Evolutionary conservation across 2,329 filamentous ascomycete species (phyloP).

Genomic region (Fusarium algeriense): DNA sequence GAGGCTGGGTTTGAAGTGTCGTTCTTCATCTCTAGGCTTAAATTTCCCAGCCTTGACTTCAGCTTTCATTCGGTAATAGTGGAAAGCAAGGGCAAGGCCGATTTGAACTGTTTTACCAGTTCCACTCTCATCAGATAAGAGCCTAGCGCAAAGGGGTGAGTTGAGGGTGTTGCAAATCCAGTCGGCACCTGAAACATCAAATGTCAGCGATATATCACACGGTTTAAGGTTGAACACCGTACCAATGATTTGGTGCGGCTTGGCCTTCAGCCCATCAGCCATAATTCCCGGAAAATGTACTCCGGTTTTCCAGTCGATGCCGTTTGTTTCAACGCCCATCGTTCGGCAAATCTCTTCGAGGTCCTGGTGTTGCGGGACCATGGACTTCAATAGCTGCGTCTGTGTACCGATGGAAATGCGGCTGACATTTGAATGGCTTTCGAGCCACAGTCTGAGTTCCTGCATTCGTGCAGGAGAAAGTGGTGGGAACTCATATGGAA

Average conservation of each 20-base stretch:
- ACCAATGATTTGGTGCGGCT: neutral
- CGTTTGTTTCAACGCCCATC: fast-evolving
- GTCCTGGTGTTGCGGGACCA: neutral
- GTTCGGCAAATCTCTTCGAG: neutral
- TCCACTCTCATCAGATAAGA: fast-evolving
- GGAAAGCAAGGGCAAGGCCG: fast-evolving
- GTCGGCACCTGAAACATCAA: fast-evolving
- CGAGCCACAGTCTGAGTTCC: too few species aligned
- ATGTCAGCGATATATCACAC: neutral
- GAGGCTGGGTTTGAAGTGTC: fast-evolving
- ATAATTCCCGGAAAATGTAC: neutral
- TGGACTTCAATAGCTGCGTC: fast-evolving
- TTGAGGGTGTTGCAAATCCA: fast-evolving
- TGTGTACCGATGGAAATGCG: fast-evolving
- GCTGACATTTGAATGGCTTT: neutral
- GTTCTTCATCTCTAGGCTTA: fast-evolving
- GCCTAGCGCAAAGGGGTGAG: fast-evolving
- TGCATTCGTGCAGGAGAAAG: too few species aligned
- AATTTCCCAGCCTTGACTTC: fast-evolving
- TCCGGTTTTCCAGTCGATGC: neutral
- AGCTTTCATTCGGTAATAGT: fast-evolving
- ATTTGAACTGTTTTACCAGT: fast-evolving
- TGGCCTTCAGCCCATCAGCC: neutral
- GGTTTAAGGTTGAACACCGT: neutral
- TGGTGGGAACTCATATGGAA: too few species aligned